Percentiles rank a stretch among this genome's conserved stretches.
These are phyloP conservation scores for Boletus reticulatus DNA, from an alignment of 768 basidiomycete genomes.

Conservation along the genomic window DNA sequence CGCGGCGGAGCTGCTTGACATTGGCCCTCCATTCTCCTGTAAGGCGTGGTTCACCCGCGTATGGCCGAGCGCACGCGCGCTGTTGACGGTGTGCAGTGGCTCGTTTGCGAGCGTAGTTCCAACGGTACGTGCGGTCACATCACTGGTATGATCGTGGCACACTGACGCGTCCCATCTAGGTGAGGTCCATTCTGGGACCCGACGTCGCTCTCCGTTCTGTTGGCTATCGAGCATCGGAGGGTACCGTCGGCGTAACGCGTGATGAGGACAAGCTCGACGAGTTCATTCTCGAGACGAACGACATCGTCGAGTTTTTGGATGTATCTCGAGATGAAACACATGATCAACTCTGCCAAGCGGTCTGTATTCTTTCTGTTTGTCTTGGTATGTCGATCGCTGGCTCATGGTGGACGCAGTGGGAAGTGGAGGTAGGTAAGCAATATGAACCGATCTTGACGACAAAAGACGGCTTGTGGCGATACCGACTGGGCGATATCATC, in stretches of 20 bases:
- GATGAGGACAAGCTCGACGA: constrained; percentile 5
- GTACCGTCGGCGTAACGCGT: not conserved
- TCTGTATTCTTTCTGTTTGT: not conserved
- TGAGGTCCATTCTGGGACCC: constrained; percentile 13
- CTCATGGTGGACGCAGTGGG: constrained; percentile 15
- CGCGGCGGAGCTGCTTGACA: constrained; percentile 15
- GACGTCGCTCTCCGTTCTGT: not conserved
- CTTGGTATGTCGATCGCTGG: not conserved
- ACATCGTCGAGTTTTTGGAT: constrained; percentile 20
- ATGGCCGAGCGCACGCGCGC: constrained; percentile 7
- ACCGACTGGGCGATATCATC: constrained; percentile 21
- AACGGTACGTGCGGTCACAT: no score
- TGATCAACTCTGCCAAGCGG: constrained; percentile 13
- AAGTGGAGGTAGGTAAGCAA: constrained; percentile 11
- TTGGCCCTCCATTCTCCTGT: constrained; percentile 8
- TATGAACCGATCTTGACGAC: constrained; percentile 26
- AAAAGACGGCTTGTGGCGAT: constrained; percentile 24
- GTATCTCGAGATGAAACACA: constrained; percentile 8
- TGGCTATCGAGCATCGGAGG: constrained; percentile 17
- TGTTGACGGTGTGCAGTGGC: constrained; percentile 9
- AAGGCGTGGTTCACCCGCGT: constrained; percentile 14
- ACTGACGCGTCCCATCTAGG: not conserved
- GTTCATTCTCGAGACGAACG: constrained; percentile 4
- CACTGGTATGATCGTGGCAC: no score
- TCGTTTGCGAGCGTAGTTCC: constrained; percentile 9